Conservation (phyloP, 129 eudicot genomes). For the Chrysanthemum lavandulifolium region DNA sequence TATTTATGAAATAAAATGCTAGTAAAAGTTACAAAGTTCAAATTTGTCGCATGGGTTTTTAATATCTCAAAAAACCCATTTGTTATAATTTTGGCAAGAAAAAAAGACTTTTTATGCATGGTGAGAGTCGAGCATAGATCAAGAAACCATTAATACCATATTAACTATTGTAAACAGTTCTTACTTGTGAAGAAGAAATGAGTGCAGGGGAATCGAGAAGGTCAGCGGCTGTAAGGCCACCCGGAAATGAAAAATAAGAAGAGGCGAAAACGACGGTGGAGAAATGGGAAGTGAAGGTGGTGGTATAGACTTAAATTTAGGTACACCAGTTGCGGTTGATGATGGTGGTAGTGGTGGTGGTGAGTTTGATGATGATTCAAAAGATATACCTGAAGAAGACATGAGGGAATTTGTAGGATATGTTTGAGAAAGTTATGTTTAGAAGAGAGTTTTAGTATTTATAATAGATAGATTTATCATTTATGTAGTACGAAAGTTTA, state of each 20-base stretch:
- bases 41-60: not conserved
- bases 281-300: constrained; percentile 76
- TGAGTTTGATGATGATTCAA: constrained; percentile 36
- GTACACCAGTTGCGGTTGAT: constrained; percentile 41
- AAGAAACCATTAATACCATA: constrained; percentile 12
- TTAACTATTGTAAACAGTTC: constrained; percentile 21
- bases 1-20: not conserved
- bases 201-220: constrained; percentile 85
- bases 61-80: not conserved
- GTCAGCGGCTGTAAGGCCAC: constrained; percentile 64
- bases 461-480: not conserved
- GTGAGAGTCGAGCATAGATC: not conserved
- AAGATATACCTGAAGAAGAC: constrained; percentile 34
- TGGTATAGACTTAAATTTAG: constrained; percentile 73
- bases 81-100: not conserved
- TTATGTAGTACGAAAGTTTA: not conserved
- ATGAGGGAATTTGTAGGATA: constrained; percentile 25
- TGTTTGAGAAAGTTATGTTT: not conserved
- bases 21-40: not conserved
- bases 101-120: not conserved
- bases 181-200: constrained; percentile 60
- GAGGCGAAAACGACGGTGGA: constrained; percentile 62
- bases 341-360: constrained; percentile 12
- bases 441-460: not conserved
- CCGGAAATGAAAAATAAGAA: constrained; percentile 61